Evolutionary conservation across 2,329 filamentous ascomycete genomes (phyloP).

Genomic region (Pestalotiopsis sp.): DNA sequence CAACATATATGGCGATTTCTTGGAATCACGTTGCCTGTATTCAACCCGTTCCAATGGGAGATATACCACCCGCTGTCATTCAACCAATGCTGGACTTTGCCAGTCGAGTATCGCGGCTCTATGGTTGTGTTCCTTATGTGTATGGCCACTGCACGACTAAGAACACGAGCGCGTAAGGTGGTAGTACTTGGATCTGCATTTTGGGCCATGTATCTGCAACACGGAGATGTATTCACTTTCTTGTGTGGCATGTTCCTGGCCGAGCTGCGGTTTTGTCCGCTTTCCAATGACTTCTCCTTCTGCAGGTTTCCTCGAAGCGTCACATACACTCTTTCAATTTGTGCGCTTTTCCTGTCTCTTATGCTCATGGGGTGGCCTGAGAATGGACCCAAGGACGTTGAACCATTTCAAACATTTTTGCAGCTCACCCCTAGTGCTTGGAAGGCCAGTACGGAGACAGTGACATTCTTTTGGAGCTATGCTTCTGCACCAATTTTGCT

Average conservation of each 20-base stretch:
- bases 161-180: neutral
- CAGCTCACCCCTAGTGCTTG: neutral
- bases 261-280: neutral
- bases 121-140: slow-evolving; percentile 2
- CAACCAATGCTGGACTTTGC: slow-evolving; percentile 5
- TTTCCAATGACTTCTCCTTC: neutral
- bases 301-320: neutral
- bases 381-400: neutral
- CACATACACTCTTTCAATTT: neutral
- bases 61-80: neutral
- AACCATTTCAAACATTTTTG: neutral
- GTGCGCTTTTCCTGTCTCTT: neutral
- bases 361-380: neutral
- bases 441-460: neutral
- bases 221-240: neutral
- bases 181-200: neutral
- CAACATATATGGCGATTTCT: neutral
- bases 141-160: neutral
- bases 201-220: neutral
- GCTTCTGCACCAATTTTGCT: neutral
- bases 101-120: slow-evolving; percentile 4
- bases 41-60: neutral
- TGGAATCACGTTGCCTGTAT: neutral
- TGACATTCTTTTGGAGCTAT: neutral
- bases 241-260: slow-evolving; percentile 1